A percentile compares a stretch with the other conserved stretches of the same genome.
These are phyloP conservation scores for Plantago ovata DNA, from an alignment of 257 asterid genomes.

Conservation along the genomic window DNA sequence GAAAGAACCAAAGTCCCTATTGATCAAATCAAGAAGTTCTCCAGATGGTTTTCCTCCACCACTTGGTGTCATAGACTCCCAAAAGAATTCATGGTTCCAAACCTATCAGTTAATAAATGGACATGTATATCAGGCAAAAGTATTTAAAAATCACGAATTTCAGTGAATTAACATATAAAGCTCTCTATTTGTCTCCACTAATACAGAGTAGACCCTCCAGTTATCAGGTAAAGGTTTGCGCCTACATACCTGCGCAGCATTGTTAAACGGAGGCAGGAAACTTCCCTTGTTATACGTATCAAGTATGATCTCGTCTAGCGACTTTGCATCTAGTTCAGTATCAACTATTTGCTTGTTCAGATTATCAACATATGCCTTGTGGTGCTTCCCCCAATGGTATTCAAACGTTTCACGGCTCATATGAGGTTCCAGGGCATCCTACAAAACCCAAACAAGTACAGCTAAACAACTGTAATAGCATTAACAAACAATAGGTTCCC, in stretches of 20 bases:
- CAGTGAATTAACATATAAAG: background rate
- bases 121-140: no score
- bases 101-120: conserved; percentile 31
- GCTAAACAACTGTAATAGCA: no score
- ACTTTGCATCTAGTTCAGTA: conserved; percentile 63
- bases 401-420: conserved; percentile 86
- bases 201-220: background rate
- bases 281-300: conserved; percentile 76
- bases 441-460: conserved; percentile 10
- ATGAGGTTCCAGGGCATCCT: conserved; percentile 94
- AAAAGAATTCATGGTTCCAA: conserved; percentile 94
- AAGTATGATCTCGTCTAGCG: conserved; percentile 63
- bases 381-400: conserved; percentile 99
- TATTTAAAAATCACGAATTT: no score
- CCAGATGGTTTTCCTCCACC: conserved; percentile 94
- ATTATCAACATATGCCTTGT: conserved; percentile 80
- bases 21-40: conserved; percentile 59
- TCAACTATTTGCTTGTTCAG: conserved; percentile 89
- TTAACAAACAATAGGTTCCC: background rate
- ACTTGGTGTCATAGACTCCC: conserved; percentile 94
- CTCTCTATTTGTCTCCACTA: background rate
- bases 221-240: conserved; percentile 6
- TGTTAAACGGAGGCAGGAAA: conserved; percentile 86
- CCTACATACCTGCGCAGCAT: conserved; percentile 85
- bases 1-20: conserved; percentile 89